phyloP scores from a whole-genome alignment of 306 rosid genomes.

The Castanea crenata region DNA sequence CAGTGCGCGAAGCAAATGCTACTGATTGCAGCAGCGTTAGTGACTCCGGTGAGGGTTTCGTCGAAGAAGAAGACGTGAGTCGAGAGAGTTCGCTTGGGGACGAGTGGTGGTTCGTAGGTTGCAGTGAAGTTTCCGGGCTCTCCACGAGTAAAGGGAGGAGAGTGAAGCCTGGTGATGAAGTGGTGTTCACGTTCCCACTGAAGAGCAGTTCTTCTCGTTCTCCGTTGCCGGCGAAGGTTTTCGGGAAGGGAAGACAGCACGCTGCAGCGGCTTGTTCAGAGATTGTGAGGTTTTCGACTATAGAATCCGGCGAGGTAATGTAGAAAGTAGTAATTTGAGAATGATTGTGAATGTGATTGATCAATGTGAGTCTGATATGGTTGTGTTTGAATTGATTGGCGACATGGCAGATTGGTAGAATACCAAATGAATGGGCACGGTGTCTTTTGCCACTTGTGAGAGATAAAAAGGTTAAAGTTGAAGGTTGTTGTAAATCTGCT shows the following conservation, averaged over 20 bases:
- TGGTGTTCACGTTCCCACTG: conserved; percentile 60
- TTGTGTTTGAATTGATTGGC: conserved; percentile 22
- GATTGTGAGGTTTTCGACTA: conserved; percentile 78
- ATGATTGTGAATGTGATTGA: background rate
- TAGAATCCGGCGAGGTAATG: conserved; percentile 75
- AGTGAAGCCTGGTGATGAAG: conserved; percentile 63
- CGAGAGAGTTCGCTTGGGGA: conserved; percentile 26
- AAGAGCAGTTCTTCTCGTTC: conserved; percentile 30
- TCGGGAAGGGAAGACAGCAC: conserved; percentile 54
- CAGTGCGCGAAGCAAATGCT: conserved; percentile 14
- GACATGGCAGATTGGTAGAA: conserved; percentile 76
- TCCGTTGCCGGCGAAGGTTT: conserved; percentile 59
- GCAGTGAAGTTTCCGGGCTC: conserved; percentile 60
- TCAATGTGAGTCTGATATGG: background rate
- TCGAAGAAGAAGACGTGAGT: conserved; percentile 25
- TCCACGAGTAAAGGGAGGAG: conserved; percentile 86
- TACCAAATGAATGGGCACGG: conserved; percentile 96
- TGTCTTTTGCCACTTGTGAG: conserved; percentile 84
- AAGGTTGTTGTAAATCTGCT: conserved; percentile 67
- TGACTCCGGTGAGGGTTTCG: conserved; percentile 18
- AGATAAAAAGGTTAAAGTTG: conserved; percentile 64
- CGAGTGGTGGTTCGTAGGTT: conserved; percentile 81
- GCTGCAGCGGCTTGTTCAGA: conserved; percentile 53
- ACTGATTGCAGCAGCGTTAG: conserved; percentile 13
- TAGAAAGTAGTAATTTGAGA: background rate